Evolutionary conservation across 371 early-diverging fungal genomes (phyloP).

Genomic region (Mucor racemosus): DNA sequence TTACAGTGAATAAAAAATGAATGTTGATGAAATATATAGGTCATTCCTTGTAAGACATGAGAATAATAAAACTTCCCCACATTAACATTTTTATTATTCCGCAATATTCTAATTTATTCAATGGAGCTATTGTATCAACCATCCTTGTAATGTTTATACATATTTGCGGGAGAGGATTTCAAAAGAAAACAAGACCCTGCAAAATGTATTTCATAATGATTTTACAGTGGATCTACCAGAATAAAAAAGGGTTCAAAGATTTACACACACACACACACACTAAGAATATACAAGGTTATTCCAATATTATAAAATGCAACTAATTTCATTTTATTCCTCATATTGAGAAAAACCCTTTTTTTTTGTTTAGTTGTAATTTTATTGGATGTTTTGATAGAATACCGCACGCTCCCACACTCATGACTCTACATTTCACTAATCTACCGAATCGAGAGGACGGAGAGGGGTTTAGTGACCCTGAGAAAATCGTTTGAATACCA

Average conservation of each 20-base stretch:
- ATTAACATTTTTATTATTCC: slow-evolving; percentile 16
- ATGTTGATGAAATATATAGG: not conserved
- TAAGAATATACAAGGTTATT: slow-evolving; percentile 5
- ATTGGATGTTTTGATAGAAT: slow-evolving; percentile 9
- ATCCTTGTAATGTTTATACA: not conserved
- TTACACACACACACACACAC: slow-evolving; percentile 4
- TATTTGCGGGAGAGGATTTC: not conserved
- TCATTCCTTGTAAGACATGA: slow-evolving; percentile 11
- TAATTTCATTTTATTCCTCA: not conserved
- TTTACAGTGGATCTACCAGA: not conserved
- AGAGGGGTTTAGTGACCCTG: slow-evolving; percentile 25
- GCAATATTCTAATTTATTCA: not conserved
- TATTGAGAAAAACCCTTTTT: not conserved
- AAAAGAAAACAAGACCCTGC: not conserved
- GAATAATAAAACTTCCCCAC: slow-evolving; percentile 15
- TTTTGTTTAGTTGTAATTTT: not conserved
- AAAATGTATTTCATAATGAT: not conserved
- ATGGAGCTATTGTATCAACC: not conserved
- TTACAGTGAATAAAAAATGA: not conserved
- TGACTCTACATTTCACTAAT: slow-evolving; percentile 21
- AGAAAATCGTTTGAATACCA: slow-evolving; percentile 23
- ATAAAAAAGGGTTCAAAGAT: slow-evolving; percentile 5
- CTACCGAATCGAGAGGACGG: slow-evolving; percentile 8
- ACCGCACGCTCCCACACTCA: slow-evolving; percentile 32
- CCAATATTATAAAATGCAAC: slow-evolving; percentile 1